Evolutionary conservation across 23 red algal genomes (phyloP).

Genomic region (Chondrus crispus): DNA sequence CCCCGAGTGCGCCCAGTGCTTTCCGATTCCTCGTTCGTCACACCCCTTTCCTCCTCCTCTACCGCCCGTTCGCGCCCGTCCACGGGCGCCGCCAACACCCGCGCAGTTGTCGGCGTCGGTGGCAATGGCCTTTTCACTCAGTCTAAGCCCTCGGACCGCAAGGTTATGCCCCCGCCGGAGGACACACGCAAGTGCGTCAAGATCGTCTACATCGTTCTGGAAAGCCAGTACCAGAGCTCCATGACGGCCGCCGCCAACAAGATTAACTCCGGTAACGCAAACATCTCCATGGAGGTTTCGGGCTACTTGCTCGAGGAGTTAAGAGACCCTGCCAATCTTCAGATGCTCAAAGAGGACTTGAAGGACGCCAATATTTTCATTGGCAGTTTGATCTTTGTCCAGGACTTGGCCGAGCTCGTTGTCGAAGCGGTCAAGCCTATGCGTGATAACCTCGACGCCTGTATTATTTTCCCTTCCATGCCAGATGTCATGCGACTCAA

Average conservation of each 20-base stretch:
- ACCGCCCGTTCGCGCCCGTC: background rate
- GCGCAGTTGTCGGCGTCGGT: constrained; percentile 39
- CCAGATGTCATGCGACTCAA: constrained; percentile 99
- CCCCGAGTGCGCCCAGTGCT: background rate
- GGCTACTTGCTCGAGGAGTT: constrained; percentile 97
- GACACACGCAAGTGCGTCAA: constrained; percentile 73
- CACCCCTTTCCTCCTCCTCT: background rate
- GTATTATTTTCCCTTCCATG: constrained; percentile 98
- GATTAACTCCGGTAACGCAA: constrained; percentile 63
- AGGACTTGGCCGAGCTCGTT: constrained; percentile 96
- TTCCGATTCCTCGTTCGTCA: constrained; percentile 12
- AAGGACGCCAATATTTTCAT: constrained; percentile 94
- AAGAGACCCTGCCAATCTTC: constrained; percentile 76
- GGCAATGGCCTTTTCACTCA: constrained; percentile 71
- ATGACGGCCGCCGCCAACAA: constrained; percentile 83
- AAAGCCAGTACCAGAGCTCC: constrained; percentile 96
- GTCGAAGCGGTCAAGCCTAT: constrained; percentile 82
- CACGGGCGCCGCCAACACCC: background rate
- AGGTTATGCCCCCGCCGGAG: constrained; percentile 51
- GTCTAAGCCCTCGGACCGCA: constrained; percentile 86
- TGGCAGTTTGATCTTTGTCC: constrained; percentile 97
- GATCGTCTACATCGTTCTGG: constrained; percentile 97
- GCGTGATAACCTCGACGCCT: constrained; percentile 91
- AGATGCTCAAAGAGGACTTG: constrained; percentile 86
- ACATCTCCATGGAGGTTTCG: constrained; percentile 74